Evolutionary conservation across 495 filamentous ascomycete species (phyloP).

Genomic region (Neohortaea acidophila): DNA sequence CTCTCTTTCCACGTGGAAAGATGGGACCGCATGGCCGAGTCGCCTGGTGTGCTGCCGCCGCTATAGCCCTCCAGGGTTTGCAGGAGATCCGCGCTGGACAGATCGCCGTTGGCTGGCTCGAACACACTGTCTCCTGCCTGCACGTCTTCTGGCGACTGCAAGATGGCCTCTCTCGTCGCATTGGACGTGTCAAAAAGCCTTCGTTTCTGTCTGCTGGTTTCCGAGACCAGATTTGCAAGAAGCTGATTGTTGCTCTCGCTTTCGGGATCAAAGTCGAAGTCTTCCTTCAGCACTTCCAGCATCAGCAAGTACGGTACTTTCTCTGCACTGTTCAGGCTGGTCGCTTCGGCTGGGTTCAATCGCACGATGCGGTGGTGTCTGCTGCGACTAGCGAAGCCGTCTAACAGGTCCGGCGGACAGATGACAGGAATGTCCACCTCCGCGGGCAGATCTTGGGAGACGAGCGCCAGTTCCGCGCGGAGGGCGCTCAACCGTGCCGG

Average conservation of each 20-base stretch:
- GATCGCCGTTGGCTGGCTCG: conserved; percentile 54
- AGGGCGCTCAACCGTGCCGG: conserved; percentile 59
- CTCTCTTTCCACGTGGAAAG: conserved; percentile 12
- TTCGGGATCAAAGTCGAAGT: conserved; percentile 59
- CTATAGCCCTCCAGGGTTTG: conserved; percentile 30
- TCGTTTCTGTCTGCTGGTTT: conserved; percentile 42
- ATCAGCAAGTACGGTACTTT: conserved; percentile 63
- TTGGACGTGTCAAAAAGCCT: conserved; percentile 57
- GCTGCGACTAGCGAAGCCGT: conserved; percentile 47
- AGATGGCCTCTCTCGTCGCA: conserved; percentile 26
- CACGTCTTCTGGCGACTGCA: conserved; percentile 26
- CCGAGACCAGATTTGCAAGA: conserved; percentile 41
- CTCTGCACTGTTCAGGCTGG: conserved; percentile 63
- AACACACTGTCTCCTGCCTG: conserved; percentile 55
- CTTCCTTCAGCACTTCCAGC: conserved; percentile 58
- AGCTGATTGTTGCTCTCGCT: conserved; percentile 48
- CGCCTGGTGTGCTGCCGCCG: conserved; percentile 1
- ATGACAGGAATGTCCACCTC: conserved; percentile 66
- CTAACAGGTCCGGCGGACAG: conserved; percentile 50
- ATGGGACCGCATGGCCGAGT: too few species aligned
- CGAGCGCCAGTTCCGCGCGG: conserved; percentile 56
- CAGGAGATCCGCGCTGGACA: conserved; percentile 51
- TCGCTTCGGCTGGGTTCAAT: conserved; percentile 62
- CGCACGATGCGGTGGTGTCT: conserved; percentile 60
- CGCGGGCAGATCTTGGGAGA: conserved; percentile 55